Evolutionary conservation across 2,329 filamentous ascomycete species (phyloP).

Genomic region (Diplodia scrobiculata): DNA sequence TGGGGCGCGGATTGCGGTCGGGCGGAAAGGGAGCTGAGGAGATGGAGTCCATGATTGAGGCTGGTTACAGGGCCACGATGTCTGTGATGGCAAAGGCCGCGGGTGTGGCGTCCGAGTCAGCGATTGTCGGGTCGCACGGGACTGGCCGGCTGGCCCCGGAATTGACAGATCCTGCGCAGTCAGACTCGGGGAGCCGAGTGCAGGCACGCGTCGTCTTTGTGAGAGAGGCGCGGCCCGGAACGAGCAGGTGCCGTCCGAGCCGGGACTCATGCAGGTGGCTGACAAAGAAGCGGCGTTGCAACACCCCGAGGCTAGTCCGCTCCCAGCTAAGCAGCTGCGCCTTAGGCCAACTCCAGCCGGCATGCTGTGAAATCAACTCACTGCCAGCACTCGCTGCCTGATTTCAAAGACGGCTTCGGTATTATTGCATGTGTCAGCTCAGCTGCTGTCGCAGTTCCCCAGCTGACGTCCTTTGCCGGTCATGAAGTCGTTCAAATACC

Average conservation of each 20-base stretch:
- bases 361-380: neutral
- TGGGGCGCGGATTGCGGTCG: constrained; percentile 14
- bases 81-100: neutral
- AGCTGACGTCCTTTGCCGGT: neutral
- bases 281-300: neutral
- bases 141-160: constrained; percentile 6
- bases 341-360: no score
- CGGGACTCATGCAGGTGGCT: neutral
- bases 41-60: neutral
- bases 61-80: constrained; percentile 1
- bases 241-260: neutral
- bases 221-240: constrained; percentile 5
- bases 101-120: no score
- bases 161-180: no score
- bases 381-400: neutral
- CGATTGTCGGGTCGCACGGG: neutral
- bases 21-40: constrained; percentile 1
- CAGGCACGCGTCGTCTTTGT: no score
- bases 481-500: neutral
- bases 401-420: neutral
- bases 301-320: neutral
- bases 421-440: neutral
- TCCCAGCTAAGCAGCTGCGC: no score
- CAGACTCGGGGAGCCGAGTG: no score
- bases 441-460: no score